Percentiles rank a stretch among this genome's conserved stretches.
Evolutionary conservation across 768 basidiomycete species (phyloP).

Genomic region (Boletus pseudo-olivaceus): DNA sequence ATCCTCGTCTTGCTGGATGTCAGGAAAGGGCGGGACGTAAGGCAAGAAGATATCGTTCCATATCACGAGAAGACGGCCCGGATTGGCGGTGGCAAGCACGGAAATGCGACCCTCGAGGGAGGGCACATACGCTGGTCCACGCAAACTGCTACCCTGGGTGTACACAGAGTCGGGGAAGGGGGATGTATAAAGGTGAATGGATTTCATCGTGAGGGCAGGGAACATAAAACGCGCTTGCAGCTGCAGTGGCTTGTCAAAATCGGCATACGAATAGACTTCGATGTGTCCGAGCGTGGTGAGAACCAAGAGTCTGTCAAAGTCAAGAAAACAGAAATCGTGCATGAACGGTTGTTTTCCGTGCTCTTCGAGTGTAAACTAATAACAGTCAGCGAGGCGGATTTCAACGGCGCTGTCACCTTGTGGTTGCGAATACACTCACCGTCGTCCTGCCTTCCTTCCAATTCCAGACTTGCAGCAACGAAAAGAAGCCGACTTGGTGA

Average conservation of each 20-base stretch:
- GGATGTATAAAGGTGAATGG: background rate
- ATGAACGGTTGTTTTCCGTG: background rate
- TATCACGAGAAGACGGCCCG: background rate
- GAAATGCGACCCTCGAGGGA: background rate
- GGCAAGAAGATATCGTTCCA: background rate
- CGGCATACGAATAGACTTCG: background rate
- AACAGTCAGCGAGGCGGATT: background rate
- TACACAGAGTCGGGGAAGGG: background rate
- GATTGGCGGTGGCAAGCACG: background rate
- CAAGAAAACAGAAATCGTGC: background rate
- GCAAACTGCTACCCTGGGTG: background rate
- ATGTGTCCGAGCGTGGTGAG: background rate
- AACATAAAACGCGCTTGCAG: background rate
- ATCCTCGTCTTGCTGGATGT: background rate
- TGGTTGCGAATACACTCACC: background rate
- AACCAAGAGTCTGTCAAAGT: background rate
- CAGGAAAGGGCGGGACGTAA: background rate
- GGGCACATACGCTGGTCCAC: background rate
- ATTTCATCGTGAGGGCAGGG: background rate
- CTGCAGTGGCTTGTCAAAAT: background rate
- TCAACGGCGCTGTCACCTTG: too few relatives aligned
- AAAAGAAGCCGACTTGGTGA: background rate
- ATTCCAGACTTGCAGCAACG: background rate
- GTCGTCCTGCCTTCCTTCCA: background rate
- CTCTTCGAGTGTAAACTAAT: background rate